Base-by-base conservation (phyloP, 1,284 basidiomycete genomes). In the Tetrapyrgos nigripes region DNA sequence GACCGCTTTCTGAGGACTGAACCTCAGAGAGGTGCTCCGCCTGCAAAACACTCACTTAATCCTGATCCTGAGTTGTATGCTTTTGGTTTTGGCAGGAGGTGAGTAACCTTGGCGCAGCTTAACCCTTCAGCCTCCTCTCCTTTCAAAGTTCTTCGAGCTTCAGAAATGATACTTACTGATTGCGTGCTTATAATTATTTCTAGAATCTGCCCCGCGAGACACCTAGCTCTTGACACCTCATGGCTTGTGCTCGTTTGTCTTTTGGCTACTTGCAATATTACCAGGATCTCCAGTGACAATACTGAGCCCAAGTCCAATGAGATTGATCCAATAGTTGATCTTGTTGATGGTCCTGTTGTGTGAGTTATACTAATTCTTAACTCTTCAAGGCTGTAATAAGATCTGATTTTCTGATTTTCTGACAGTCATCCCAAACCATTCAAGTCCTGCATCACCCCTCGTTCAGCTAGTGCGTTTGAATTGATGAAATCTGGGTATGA, bases 201-300 rank as follows among this genome's bases (percentile, higher is more conserved):
- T 29, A 64, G 64, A 37, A 68, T 75, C 35, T 76, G 74, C 51
- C 70, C 74, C 24, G 73, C 74, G 19, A 62, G 69, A 43, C 61
- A 74, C 50, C 50, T 76, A 6, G 73, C 73, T 4, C 50, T 64
- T 11, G 61, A 62, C 4, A 65, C 70, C 9, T 52, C 68, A 8
- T 75, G 67, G 68, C 66, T 74, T 46, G 65, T 66, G 2, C 67
- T 73, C n/a, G 71, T 66, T 0, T 70, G 65, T 11, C 58, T 73
- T 4, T 55, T 75, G 28, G 61, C 70, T 1, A 62, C 61, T 1
- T 73, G 72, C 53, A 60, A 67, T 26, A 61, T 67, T 37, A 50
- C 50, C 4, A 66, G 65, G 26, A 53, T 58, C 3, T 19, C 61
- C 13, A 66, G 62, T 53, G 50, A 53, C 17, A 46, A n/a, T n/a